Percentiles rank a stretch among this genome's conserved stretches.
Conservation (phyloP, 129 eudicot species). For the Ambrosia artemisiifolia region DNA sequence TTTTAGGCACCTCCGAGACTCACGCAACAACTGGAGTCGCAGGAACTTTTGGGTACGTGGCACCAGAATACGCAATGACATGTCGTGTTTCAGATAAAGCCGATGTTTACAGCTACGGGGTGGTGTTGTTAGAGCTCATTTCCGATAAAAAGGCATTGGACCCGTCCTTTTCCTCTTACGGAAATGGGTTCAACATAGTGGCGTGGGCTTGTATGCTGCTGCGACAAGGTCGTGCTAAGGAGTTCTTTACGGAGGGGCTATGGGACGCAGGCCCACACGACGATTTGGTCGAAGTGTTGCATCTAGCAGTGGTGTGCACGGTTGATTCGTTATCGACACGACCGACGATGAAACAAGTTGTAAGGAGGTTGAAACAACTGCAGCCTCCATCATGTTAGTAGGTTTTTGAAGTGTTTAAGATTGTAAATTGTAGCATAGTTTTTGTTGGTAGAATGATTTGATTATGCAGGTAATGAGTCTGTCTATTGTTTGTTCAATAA, state of each 20-base stretch:
- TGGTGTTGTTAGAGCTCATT: constrained; percentile 76
- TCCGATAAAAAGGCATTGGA: constrained; percentile 80
- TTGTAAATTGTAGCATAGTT: constrained; percentile 79
- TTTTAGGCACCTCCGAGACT: constrained; percentile 77
- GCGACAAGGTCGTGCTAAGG: constrained; percentile 81
- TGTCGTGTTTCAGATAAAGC: constrained; percentile 96
- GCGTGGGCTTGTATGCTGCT: constrained; percentile 89
- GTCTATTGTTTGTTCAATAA: constrained; percentile 31
- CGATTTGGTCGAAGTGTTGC: constrained; percentile 85
- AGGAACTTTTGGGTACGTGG: constrained; percentile 85
- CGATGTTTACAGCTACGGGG: constrained; percentile 92
- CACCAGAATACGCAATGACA: constrained; percentile 90
- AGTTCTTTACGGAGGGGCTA: constrained; percentile 74
- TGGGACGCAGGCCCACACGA: constrained; percentile 97
- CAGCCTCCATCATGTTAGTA: constrained; percentile 79
- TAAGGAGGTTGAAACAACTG: constrained; percentile 75
- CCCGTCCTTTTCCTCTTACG: constrained; percentile 81
- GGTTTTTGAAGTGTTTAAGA: constrained; percentile 31
- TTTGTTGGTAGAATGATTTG: constrained; percentile 15
- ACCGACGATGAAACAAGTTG: constrained; percentile 92
- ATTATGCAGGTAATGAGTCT: constrained; percentile 28
- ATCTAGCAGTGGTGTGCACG: constrained; percentile 78
- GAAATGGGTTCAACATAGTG: constrained; percentile 86
- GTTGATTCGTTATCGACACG: constrained; percentile 74
- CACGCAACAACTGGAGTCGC: constrained; percentile 94